These are phyloP conservation scores for Gentiana dahurica DNA, from an alignment of 257 asterid species.

Conservation along the genomic window DNA sequence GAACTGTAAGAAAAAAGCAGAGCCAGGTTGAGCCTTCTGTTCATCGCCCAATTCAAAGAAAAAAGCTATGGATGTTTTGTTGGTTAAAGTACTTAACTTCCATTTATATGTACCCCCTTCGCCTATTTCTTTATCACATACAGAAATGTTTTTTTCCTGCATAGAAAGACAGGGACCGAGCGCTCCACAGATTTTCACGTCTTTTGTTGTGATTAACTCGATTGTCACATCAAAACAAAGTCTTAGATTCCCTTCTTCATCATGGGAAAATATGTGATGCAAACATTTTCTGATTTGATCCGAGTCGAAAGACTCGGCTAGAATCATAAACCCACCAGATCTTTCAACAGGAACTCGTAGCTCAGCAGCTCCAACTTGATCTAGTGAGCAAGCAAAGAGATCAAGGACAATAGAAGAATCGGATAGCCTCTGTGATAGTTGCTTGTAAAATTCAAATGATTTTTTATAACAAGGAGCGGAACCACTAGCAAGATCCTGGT, in stretches of 20 bases:
- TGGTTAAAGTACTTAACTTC: constrained; percentile 64
- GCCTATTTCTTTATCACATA: constrained; percentile 54
- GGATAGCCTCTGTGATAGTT: constrained; percentile 57
- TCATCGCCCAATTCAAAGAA: constrained; percentile 63
- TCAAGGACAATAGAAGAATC: constrained; percentile 78
- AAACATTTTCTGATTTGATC: constrained; percentile 70
- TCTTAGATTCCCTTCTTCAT: constrained; percentile 48
- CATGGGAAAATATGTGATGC: constrained; percentile 49
- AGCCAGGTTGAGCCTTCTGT: constrained; percentile 51
- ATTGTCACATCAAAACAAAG: constrained; percentile 84
- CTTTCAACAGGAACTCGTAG: constrained; percentile 54
- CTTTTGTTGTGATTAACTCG: constrained; percentile 69
- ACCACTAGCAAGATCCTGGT: constrained; percentile 57
- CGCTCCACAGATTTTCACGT: constrained; percentile 78
- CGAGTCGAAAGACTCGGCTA: constrained; percentile 76
- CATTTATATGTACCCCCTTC: constrained; percentile 75
- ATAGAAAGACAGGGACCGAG: constrained; percentile 79
- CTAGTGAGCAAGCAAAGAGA: constrained; percentile 92
- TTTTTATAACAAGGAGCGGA: constrained; percentile 39
- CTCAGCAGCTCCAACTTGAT: constrained; percentile 96
- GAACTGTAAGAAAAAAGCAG: constrained; percentile 81
- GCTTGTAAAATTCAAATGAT: constrained; percentile 55
- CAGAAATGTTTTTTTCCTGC: constrained; percentile 46
- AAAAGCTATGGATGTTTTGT: constrained; percentile 76
- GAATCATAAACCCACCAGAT: constrained; percentile 84